Evolutionary conservation across 441 rosid genomes (phyloP).

Genomic region (Pelargonium fulgidum): DNA sequence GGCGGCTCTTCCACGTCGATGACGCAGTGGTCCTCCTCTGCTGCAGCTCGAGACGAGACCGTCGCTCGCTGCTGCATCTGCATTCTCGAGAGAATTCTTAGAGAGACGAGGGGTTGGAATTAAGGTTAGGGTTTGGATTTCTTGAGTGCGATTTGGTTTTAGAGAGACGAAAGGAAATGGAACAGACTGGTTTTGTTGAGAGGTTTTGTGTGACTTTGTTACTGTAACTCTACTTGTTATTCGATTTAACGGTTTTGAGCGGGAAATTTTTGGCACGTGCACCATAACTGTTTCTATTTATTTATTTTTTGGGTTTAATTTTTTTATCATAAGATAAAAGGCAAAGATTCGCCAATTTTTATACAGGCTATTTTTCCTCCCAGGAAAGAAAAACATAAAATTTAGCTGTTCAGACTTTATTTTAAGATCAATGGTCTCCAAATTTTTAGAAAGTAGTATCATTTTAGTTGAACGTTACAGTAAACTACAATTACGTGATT

Average conservation of each 20-base stretch:
- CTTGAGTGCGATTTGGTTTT: not conserved
- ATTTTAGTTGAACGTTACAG: no score
- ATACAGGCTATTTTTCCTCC: no score
- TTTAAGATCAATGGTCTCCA: no score
- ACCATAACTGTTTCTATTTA: not conserved
- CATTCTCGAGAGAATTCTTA: not conserved
- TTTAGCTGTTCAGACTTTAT: no score
- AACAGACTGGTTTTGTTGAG: no score
- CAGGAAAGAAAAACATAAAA: no score
- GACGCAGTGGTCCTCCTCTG: slow-evolving; percentile 3
- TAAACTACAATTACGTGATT: no score
- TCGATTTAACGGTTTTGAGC: not conserved
- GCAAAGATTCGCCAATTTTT: no score
- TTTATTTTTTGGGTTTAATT: no score
- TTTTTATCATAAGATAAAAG: no score
- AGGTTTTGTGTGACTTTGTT: not conserved
- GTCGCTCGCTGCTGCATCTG: not conserved
- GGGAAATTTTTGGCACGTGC: not conserved
- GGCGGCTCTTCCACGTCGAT: not conserved
- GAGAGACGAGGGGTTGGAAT: no score
- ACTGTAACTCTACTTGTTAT: not conserved
- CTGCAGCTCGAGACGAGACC: not conserved
- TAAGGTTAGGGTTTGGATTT: not conserved
- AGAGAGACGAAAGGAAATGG: not conserved
- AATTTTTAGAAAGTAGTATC: no score